Evolutionary conservation across 2,329 filamentous ascomycete genomes (phyloP).

Genomic region (Colletotrichum aenigma): DNA sequence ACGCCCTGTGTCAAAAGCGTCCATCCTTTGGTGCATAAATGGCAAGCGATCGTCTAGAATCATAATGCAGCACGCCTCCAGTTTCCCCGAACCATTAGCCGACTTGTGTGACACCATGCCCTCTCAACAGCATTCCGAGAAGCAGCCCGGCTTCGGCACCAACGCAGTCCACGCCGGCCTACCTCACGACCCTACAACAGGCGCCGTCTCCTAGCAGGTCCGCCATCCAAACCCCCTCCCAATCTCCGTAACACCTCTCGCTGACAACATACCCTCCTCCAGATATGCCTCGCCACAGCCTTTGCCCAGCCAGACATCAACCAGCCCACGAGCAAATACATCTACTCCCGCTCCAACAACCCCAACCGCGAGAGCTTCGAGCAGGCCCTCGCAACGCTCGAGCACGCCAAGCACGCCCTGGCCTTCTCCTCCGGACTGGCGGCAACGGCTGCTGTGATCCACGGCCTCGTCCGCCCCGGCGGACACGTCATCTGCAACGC

Average conservation of each 20-base stretch:
- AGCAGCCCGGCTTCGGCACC: neutral
- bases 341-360: too few relatives aligned
- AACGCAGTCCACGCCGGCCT: neutral
- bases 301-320: neutral
- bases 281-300: neutral
- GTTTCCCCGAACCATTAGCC: rapidly evolving
- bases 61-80: neutral
- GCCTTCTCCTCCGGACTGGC: too few relatives aligned
- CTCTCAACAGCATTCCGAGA: neutral
- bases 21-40: neutral
- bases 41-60: neutral
- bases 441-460: too few relatives aligned
- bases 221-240: neutral
- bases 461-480: too few relatives aligned
- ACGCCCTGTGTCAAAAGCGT: neutral
- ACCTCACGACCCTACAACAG: neutral
- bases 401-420: too few relatives aligned
- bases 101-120: neutral
- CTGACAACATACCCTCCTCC: neutral
- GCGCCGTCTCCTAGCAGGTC: neutral
- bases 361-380: too few relatives aligned
- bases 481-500: too few relatives aligned
- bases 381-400: too few relatives aligned
- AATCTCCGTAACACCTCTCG: neutral
- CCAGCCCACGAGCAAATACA: too few relatives aligned